Evolutionary conservation across 2,329 filamentous ascomycete genomes (phyloP).

Genomic region (Huntiella bhutanensis): DNA sequence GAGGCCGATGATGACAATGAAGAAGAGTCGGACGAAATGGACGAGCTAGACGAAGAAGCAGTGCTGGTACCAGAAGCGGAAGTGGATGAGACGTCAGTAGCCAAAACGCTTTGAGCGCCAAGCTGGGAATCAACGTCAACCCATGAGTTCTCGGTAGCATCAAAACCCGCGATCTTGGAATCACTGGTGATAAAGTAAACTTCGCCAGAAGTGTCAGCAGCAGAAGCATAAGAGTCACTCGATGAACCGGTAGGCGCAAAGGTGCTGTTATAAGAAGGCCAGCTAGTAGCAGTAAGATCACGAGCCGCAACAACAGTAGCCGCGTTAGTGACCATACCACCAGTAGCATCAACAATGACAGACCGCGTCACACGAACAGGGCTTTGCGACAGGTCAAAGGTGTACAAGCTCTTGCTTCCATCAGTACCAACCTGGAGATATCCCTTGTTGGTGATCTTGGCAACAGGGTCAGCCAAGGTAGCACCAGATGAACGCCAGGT

Average conservation of each 20-base stretch:
- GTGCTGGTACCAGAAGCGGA: slow-evolving; percentile 16
- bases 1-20: slow-evolving; percentile 15
- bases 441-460: slow-evolving; percentile 40
- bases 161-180: slow-evolving; percentile 52
- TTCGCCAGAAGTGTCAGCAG: slow-evolving; percentile 43
- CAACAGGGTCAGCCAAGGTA: slow-evolving; percentile 39
- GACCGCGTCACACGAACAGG: slow-evolving; percentile 60
- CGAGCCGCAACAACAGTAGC: slow-evolving; percentile 20
- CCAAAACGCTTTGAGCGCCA: slow-evolving; percentile 23
- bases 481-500: slow-evolving; percentile 52
- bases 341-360: slow-evolving; percentile 43
- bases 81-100: slow-evolving; percentile 16
- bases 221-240: slow-evolving; percentile 52
- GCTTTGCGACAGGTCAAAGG: slow-evolving; percentile 54
- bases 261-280: slow-evolving; percentile 63
- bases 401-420: slow-evolving; percentile 57
- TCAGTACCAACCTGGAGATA: slow-evolving; percentile 53
- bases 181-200: slow-evolving; percentile 67
- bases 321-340: slow-evolving; percentile 30
- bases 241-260: slow-evolving; percentile 42
- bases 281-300: slow-evolving; percentile 34
- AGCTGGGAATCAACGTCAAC: slow-evolving; percentile 50
- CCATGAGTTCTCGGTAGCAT: slow-evolving; percentile 61
- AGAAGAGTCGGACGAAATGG: slow-evolving; percentile 15
- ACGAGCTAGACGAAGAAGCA: slow-evolving; percentile 16